These are phyloP conservation scores for Leucocoprinus sp. DNA, from an alignment of 768 basidiomycete species.

Conservation along the genomic window DNA sequence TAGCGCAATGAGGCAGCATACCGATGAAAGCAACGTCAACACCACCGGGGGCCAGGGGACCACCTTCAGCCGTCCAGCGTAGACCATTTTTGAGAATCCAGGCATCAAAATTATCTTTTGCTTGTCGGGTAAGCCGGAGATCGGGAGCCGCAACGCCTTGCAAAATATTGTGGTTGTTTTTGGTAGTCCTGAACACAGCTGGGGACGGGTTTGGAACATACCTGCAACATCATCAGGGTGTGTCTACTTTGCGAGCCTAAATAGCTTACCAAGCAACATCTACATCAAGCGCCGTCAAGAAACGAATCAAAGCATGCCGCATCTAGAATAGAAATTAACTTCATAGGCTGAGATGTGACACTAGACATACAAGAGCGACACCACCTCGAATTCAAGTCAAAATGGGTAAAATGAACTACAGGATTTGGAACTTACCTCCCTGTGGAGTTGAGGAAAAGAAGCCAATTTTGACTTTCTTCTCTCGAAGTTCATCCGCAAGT, in stretches of 20 bases:
- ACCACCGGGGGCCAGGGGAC: constrained; percentile 74
- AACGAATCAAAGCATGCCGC: constrained; percentile 89
- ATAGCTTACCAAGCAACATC: constrained; percentile 65
- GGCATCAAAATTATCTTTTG: constrained; percentile 72
- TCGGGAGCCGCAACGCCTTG: constrained; percentile 84
- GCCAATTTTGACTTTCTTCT: constrained; percentile 82
- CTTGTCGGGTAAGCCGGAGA: constrained; percentile 68
- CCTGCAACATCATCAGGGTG: constrained; percentile 29
- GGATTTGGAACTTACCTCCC: constrained; percentile 49
- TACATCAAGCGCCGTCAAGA: constrained; percentile 72
- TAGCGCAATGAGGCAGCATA: constrained; percentile 19
- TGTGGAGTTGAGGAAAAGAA: constrained; percentile 97
- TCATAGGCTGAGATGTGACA: constrained; percentile 16
- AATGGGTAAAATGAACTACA: constrained; percentile 7
- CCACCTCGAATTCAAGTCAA: constrained; percentile 47
- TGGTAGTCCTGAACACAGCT: constrained; percentile 85
- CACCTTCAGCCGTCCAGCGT: constrained; percentile 81
- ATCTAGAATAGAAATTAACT: constrained; percentile 41
- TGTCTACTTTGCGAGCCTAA: background rate
- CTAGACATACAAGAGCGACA: constrained; percentile 72
- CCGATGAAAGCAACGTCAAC: constrained; percentile 88
- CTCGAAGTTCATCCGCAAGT: constrained; percentile 76
- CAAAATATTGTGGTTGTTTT: constrained; percentile 92
- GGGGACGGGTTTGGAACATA: constrained; percentile 88
- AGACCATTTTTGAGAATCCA: constrained; percentile 90